A percentile compares a stretch with the other conserved stretches of the same genome.
Conservation (phyloP, 2,329 filamentous ascomycete genomes). For the Zymoseptoria ardabiliae region DNA sequence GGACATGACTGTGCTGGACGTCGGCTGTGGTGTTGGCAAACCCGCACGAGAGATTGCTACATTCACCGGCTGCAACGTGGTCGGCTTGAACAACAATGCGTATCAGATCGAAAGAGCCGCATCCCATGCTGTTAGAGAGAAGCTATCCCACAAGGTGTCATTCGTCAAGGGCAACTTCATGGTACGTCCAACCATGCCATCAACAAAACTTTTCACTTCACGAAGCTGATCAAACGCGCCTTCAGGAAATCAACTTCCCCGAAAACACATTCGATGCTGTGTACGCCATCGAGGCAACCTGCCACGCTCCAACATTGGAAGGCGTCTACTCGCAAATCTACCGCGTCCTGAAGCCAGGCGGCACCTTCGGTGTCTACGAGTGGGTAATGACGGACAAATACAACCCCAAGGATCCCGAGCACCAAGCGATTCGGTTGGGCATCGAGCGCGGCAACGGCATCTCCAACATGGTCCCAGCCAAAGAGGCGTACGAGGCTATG, state of each 20-base stretch:
- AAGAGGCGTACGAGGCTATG: constrained; percentile 75
- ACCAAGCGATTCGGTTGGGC: constrained; percentile 83
- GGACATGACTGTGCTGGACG: constrained; percentile 84
- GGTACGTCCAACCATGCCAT: constrained; percentile 44
- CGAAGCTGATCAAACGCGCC: neutral
- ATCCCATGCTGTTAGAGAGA: constrained; percentile 73
- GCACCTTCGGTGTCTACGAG: constrained; percentile 94
- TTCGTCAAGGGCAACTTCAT: constrained; percentile 98
- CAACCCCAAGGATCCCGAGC: constrained; percentile 77
- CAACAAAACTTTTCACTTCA: neutral
- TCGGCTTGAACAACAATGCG: constrained; percentile 97
- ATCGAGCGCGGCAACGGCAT: constrained; percentile 97
- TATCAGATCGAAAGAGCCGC: constrained; percentile 95
- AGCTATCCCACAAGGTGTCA: constrained; percentile 67
- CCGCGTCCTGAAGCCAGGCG: constrained; percentile 91
- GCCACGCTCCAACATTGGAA: constrained; percentile 83
- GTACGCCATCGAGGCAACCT: constrained; percentile 95
- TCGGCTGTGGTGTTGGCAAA: constrained; percentile 93
- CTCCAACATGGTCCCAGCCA: constrained; percentile 88
- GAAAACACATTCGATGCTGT: constrained; percentile 90
- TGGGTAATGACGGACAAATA: constrained; percentile 98
- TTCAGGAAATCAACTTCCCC: constrained; percentile 83
- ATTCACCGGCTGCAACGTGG: constrained; percentile 82
- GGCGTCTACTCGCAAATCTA: constrained; percentile 93
- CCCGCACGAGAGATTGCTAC: constrained; percentile 93